These are phyloP conservation scores for Exophiala lecanii-corni DNA, from an alignment of 2,329 filamentous ascomycete genomes.

Conservation along the genomic window DNA sequence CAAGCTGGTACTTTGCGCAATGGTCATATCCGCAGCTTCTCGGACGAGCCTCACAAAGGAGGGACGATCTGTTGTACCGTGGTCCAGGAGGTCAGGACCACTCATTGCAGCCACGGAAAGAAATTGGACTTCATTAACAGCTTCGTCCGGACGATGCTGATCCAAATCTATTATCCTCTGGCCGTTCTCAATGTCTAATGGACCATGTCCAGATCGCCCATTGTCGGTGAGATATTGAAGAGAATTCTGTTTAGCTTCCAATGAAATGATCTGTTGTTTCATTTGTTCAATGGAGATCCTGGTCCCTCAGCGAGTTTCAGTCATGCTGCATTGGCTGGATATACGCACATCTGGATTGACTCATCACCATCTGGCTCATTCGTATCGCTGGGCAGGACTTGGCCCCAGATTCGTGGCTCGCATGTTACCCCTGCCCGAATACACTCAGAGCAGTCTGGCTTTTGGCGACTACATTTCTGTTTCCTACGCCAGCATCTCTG, in stretches of 20 bases:
- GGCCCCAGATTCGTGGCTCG: constrained; percentile 4
- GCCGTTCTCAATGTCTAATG: not conserved
- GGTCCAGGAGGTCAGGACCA: constrained; percentile 2
- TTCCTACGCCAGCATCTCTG: constrained; percentile 8
- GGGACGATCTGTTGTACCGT: not conserved
- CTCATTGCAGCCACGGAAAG: constrained; percentile 8
- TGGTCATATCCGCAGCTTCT: too few relatives aligned
- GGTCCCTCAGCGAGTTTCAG: too few relatives aligned
- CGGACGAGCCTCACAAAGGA: constrained; percentile 1
- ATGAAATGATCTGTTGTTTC: too few relatives aligned
- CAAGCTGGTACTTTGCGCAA: not conserved
- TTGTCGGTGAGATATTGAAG: too few relatives aligned
- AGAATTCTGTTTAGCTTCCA: too few relatives aligned
- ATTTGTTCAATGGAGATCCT: not conserved
- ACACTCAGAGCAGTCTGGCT: constrained; percentile 4
- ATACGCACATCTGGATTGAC: too few relatives aligned
- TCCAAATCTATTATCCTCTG: too few relatives aligned
- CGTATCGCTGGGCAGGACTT: not conserved
- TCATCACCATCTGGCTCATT: too few relatives aligned
- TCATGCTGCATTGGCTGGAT: too few relatives aligned
- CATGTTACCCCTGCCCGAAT: constrained; percentile 1
- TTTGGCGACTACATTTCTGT: constrained; percentile 7
- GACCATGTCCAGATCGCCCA: not conserved
- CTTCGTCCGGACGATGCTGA: too few relatives aligned
- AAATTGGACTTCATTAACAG: constrained; percentile 4